Base-by-base conservation (phyloP, 2,329 filamentous ascomycete species). In the Paraphoma sp. region DNA sequence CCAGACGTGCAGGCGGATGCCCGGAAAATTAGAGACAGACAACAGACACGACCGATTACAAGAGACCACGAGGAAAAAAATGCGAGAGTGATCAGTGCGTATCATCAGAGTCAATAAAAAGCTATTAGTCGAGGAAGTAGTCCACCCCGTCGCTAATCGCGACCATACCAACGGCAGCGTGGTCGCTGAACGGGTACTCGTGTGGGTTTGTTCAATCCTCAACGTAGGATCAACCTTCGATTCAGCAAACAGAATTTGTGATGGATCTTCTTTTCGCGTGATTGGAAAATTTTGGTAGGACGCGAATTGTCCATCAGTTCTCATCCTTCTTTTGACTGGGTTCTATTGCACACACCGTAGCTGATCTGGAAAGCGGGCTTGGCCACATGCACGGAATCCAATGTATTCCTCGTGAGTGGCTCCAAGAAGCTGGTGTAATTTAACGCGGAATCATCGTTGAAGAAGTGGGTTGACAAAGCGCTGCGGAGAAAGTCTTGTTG, bases 391-490 rank as follows among this genome's bases (percentile, higher is more conserved):
- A 17, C 33, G 2, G 45, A 46, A 10, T 28, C 10, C 10, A 0
- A 38, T 45, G 1, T 6, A 12, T 33, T 53, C 1, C 30, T 10
- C 12, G 54, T 61, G 1, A 75, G 57, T 29, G 67, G 63, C 5
- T 57, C 63, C 1, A 74, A 62, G 36, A 72, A 65, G 4, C 59
- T 45, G 4, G 54, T 54, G 14, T 64, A 33, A 28, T 63, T 64
- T 46, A 74, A 70, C 16, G 83, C 71, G 50, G 76, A 82, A 1
- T 72, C 62, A 14, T 79, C 63, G 59, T 82, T 82, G 78, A 80
- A 84, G 75, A 76, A 82, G 6, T 82, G 78, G 0, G 77, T 78
- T 0, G 81, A 82, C 29, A 81, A 83, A 5, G 77, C 79, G 1
- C 78, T 76, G 12, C 83, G 73, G 56, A 78, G 23, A 23, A 23